Percentiles rank a stretch among this genome's conserved stretches.
Conservation (phyloP, 176 grass and related monocot genomes). For the Eleusine indica region DNA sequence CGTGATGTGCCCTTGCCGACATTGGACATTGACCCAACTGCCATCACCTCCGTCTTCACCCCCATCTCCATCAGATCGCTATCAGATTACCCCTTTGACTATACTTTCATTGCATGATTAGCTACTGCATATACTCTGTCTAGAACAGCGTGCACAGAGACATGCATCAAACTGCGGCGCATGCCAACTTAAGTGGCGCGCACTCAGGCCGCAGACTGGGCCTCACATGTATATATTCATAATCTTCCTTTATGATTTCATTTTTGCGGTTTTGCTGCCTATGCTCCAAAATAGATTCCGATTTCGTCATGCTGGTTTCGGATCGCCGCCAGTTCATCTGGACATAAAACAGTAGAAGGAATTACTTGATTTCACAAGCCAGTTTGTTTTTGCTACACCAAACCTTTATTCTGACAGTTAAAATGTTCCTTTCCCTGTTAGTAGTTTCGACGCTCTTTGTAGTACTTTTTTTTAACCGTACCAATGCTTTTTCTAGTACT, state of each 20-base stretch:
- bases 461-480: too few relatives aligned
- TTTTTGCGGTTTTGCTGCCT: not conserved
- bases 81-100: constrained; percentile 22
- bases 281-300: not conserved
- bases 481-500: too few relatives aligned
- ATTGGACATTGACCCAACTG: not conserved
- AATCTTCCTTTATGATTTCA: constrained; percentile 19
- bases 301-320: too few relatives aligned
- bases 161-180: constrained; percentile 32
- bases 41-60: not conserved
- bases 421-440: too few relatives aligned
- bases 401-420: too few relatives aligned
- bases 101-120: constrained; percentile 20
- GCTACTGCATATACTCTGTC: not conserved
- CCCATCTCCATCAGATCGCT: not conserved
- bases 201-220: constrained; percentile 37
- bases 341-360: too few relatives aligned
- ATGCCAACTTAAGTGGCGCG: constrained; percentile 46
- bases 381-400: too few relatives aligned
- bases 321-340: too few relatives aligned
- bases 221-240: constrained; percentile 9
- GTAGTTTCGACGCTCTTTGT: too few relatives aligned
- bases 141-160: constrained; percentile 23
- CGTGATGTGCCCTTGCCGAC: too few relatives aligned
- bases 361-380: too few relatives aligned